Base-by-base conservation (phyloP, 83 land plant genomes). In the Isoetes engelmannii region DNA sequence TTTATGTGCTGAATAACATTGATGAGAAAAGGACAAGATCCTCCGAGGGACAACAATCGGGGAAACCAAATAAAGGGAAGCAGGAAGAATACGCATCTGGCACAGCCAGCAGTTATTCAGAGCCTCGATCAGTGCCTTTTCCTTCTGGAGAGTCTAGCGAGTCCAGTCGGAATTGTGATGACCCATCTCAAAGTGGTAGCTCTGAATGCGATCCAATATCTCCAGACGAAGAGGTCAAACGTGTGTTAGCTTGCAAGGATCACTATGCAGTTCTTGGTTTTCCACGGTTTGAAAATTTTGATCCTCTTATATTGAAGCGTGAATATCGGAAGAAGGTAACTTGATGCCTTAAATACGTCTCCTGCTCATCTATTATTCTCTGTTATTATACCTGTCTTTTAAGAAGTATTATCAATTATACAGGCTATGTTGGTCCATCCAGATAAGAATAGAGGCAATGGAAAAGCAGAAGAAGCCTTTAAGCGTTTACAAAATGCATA, bases 401-500 rank as follows among this genome's bases (percentile, higher is more conserved):
- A 44, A 55, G 45, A 46, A 43, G 18, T n/a, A 41, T 44, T 46
- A 4, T 15, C 18, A 65, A 19, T 12, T 44, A 20, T 9, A 67
- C 77, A 94, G 99, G 99, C 89, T 58, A 94, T 94, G 99, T 70
- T 94, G 66, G 97, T 94, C 46, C 99, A 94, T 83, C 99, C 99
- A 66, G 99, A 94, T 78, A 94, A 94, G 71, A 94, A 94, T 60
- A 82, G 84, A 77, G 97, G 99, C 45, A 90, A 90, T 70, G 88
- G 84, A 71, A 83, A 84, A 81, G 99, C 99, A 47, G 99, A 82
- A 47, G 99, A 94, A 67, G 92, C 99, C 49, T 94, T 94, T 70
- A 90, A 94, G 71, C 86, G 87, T 28, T 85, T 94, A 69, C 99
- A 94, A 81, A 94, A 94, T 84, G 99, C 93, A 28, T 94, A 94